Percentiles rank a stretch among this genome's conserved stretches.
Conservation (phyloP, 2,329 filamentous ascomycete genomes). For the Cercospora brassicicola region DNA sequence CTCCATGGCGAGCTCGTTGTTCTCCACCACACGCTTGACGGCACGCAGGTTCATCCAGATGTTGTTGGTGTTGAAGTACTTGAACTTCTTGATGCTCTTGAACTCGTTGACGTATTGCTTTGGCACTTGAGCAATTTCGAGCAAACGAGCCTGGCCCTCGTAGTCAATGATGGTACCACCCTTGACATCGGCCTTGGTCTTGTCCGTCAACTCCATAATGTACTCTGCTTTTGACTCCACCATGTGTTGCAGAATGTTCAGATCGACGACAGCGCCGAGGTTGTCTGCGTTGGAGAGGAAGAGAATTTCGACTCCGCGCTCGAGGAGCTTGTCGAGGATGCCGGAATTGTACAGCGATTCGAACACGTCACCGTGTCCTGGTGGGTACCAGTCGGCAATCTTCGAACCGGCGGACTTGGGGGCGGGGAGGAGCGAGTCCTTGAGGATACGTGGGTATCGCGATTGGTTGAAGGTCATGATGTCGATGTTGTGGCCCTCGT, state of each 20-base stretch:
- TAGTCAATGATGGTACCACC: slow-evolving; percentile 99
- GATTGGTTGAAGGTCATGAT: slow-evolving; percentile 99
- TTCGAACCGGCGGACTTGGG: slow-evolving; percentile 84
- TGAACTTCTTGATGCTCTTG: slow-evolving; percentile 99
- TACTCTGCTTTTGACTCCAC: slow-evolving; percentile 95
- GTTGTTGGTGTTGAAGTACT: slow-evolving; percentile 99
- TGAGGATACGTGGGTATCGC: slow-evolving; percentile 93
- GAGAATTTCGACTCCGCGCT: slow-evolving; percentile 93
- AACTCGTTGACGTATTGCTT: slow-evolving; percentile 99
- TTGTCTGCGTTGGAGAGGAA: slow-evolving; percentile 99
- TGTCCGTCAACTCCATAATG: slow-evolving; percentile 99
- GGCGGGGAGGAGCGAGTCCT: slow-evolving; percentile 95
- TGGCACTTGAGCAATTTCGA: slow-evolving; percentile 98
- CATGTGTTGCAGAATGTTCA: slow-evolving; percentile 99
- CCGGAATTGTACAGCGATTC: slow-evolving; percentile 99
- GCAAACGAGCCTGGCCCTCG: slow-evolving; percentile 91
- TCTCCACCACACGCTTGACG: slow-evolving; percentile 97
- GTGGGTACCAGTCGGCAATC: slow-evolving; percentile 97
- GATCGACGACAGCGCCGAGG: slow-evolving; percentile 93
- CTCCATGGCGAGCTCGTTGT: slow-evolving; percentile 98
- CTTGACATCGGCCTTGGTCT: slow-evolving; percentile 99
- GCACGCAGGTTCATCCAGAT: slow-evolving; percentile 99
- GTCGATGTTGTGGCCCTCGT: slow-evolving; percentile 99
- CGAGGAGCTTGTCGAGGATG: slow-evolving; percentile 92
- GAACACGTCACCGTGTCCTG: slow-evolving; percentile 98